Evolutionary conservation across 176 grass and related monocot species (phyloP).

Genomic region (Cenchrus fungigraminus): DNA sequence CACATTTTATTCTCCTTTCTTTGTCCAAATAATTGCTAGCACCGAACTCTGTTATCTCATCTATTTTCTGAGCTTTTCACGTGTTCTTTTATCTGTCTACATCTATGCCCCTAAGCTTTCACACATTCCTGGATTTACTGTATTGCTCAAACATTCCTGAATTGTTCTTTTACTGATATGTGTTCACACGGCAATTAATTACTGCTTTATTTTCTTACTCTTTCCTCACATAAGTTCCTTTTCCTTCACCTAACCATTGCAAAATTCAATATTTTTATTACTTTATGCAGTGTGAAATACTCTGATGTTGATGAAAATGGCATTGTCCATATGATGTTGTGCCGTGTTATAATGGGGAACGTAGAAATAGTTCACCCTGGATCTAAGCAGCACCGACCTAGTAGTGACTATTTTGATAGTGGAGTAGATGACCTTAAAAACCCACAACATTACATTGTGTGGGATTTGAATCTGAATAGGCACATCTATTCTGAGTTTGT

Average conservation of each 20-base stretch:
- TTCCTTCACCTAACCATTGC: slow-evolving; percentile 36
- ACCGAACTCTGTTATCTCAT: background rate
- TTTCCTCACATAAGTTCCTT: slow-evolving; percentile 37
- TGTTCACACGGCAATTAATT: slow-evolving; percentile 17
- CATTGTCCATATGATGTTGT: slow-evolving; percentile 85
- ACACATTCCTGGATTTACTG: background rate
- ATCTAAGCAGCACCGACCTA: slow-evolving; percentile 79
- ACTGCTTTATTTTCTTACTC: slow-evolving; percentile 18
- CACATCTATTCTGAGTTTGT: slow-evolving; percentile 92
- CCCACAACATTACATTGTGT: slow-evolving; percentile 92
- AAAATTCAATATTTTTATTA: slow-evolving; percentile 56
- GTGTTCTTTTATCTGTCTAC: background rate
- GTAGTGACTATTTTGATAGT: slow-evolving; percentile 78
- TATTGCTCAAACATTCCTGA: too few relatives aligned
- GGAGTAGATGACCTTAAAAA: slow-evolving; percentile 92
- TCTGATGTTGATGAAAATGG: slow-evolving; percentile 89
- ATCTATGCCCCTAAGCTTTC: slow-evolving; percentile 11
- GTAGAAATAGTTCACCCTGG: slow-evolving; percentile 87
- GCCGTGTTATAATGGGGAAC: slow-evolving; percentile 96
- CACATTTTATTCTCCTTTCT: background rate
- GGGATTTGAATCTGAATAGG: slow-evolving; percentile 88
- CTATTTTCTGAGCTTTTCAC: background rate
- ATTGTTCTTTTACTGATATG: slow-evolving; percentile 22
- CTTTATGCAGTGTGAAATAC: slow-evolving; percentile 82
- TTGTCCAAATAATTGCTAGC: background rate